phyloP scores from a whole-genome alignment of 495 filamentous ascomycete species.

The Neurospora tetraspora region DNA sequence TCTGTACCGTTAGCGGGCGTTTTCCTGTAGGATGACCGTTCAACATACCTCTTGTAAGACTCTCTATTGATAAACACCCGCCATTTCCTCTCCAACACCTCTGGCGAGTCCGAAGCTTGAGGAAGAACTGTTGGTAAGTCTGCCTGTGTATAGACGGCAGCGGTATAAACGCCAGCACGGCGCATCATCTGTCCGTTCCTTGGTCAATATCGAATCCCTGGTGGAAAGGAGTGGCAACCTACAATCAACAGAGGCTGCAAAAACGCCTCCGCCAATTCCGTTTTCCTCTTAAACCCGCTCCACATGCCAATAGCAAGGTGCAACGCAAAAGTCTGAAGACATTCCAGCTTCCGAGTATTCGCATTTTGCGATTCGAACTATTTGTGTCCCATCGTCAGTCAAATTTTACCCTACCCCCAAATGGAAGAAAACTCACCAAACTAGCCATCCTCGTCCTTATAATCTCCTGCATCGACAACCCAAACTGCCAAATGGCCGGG shows the following conservation, averaged over 20 bases:
- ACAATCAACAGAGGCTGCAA: constrained; percentile 38
- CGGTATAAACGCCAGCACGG: constrained; percentile 19
- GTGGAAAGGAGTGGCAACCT: background rate
- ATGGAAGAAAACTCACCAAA: constrained; percentile 11
- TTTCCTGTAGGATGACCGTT: background rate
- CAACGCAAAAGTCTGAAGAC: constrained; percentile 41
- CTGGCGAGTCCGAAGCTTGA: constrained; percentile 26
- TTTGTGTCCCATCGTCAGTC: background rate
- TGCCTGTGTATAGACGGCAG: background rate
- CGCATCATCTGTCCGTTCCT: constrained; percentile 22
- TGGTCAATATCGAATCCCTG: background rate
- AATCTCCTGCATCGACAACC: constrained; percentile 47
- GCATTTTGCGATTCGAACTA: constrained; percentile 44
- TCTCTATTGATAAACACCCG: constrained; percentile 30
- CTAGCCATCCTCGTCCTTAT: constrained; percentile 34
- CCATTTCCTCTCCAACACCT: constrained; percentile 43
- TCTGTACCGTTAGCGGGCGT: constrained; percentile 13
- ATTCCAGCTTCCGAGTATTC: constrained; percentile 40
- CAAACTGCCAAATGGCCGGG: constrained; percentile 44
- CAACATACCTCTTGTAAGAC: constrained; percentile 21
- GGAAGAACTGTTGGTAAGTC: constrained; percentile 12
- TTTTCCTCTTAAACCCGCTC: constrained; percentile 51
- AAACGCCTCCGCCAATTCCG: constrained; percentile 52
- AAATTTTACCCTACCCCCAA: background rate
- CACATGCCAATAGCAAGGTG: constrained; percentile 46